phyloP scores from a whole-genome alignment of 257 asterid genomes.

The Paulownia fortunei region DNA sequence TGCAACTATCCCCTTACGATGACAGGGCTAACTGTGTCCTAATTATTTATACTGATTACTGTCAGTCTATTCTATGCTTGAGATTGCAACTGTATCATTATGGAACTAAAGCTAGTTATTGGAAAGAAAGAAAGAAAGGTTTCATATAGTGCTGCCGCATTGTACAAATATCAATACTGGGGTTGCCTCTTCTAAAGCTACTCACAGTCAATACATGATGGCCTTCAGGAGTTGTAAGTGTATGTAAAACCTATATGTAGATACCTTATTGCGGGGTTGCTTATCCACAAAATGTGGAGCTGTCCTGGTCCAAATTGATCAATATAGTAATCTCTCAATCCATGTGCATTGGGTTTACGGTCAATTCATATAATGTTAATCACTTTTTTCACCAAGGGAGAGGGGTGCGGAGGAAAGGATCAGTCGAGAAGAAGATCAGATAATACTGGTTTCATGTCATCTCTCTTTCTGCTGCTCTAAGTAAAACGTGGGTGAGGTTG shows the following conservation, averaged over 20 bases:
- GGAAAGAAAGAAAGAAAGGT: not conserved
- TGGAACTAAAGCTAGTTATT: slow-evolving; percentile 1
- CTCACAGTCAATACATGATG: not conserved
- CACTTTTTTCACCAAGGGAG: not conserved
- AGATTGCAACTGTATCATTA: not conserved
- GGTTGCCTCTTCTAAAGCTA: not conserved
- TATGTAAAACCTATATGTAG: not conserved
- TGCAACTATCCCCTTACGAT: not conserved
- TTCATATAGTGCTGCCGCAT: not conserved
- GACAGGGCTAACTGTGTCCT: not conserved
- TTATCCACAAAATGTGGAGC: not conserved
- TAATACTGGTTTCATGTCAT: not conserved
- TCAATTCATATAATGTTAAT: not conserved
- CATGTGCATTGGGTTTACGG: not conserved
- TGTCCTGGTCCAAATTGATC: not conserved
- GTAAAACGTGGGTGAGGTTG: not conserved
- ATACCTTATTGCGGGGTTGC: not conserved
- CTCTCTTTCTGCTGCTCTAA: slow-evolving; percentile 3
- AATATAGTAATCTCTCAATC: not conserved
- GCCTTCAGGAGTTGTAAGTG: not conserved
- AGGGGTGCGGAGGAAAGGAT: not conserved
- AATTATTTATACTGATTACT: not conserved
- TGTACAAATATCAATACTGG: not conserved
- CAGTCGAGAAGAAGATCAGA: not conserved
- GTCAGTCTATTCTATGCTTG: slow-evolving; percentile 6